Conservation (phyloP, 306 rosid species). For the Prosopis cineraria region DNA sequence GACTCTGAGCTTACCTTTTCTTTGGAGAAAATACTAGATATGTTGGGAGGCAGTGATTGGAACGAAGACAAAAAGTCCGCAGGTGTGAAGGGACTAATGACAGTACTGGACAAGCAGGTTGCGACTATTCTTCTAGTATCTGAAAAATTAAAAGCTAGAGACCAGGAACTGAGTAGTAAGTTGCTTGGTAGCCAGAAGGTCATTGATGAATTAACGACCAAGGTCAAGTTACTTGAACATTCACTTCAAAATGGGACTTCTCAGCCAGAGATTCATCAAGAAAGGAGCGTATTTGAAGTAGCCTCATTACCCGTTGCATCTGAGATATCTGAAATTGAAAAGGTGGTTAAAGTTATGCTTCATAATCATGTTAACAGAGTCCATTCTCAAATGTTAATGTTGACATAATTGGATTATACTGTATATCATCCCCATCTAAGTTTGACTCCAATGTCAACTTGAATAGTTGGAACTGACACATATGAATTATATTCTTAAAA, state of each 20-base stretch:
- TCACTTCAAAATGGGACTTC: conserved; percentile 43
- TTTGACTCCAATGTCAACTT: too few relatives aligned
- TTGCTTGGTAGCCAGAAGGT: conserved; percentile 50
- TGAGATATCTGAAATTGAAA: conserved; percentile 67
- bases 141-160: conserved; percentile 53
- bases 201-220: conserved; percentile 50
- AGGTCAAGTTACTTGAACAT: conserved; percentile 51
- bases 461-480: too few relatives aligned
- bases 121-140: conserved; percentile 40
- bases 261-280: conserved; percentile 52
- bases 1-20: not conserved
- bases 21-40: not conserved
- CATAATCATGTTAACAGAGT: not conserved
- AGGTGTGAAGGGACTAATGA: not conserved
- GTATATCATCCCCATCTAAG: too few relatives aligned
- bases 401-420: not conserved
- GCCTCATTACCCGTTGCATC: conserved; percentile 50
- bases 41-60: not conserved
- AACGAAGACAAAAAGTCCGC: not conserved
- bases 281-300: conserved; percentile 61
- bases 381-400: not conserved
- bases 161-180: conserved; percentile 49
- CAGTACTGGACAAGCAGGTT: conserved; percentile 30
- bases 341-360: conserved; percentile 41
- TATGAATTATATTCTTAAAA: too few relatives aligned